These are phyloP conservation scores for Coffea canephora DNA, from an alignment of 257 asterid species.

Conservation along the genomic window DNA sequence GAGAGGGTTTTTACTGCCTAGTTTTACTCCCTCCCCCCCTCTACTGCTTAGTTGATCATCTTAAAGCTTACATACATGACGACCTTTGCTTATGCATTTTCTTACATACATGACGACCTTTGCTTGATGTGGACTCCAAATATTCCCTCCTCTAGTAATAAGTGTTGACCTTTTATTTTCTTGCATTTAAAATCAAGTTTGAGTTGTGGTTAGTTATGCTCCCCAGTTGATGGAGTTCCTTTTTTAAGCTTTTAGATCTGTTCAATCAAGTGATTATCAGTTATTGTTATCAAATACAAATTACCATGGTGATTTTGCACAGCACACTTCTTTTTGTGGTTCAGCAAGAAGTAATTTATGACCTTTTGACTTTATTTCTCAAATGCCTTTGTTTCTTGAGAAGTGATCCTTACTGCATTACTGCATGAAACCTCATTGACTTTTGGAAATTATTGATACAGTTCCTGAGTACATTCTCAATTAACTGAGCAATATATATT, in stretches of 20 bases:
- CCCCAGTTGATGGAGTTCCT: not conserved
- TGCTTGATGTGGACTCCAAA: too few species aligned
- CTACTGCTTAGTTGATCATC: not conserved
- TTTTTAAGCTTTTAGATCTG: not conserved
- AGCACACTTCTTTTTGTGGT: conserved; percentile 5
- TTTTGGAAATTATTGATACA: not conserved
- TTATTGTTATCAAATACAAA: not conserved
- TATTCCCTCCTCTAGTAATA: not conserved
- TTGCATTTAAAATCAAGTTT: not conserved
- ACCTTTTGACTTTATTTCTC: conserved; percentile 1
- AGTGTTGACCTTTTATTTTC: not conserved
- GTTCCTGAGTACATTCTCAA: conserved; percentile 10
- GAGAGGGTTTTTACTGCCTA: too few species aligned
- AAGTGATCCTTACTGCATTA: not conserved
- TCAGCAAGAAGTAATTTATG: not conserved
- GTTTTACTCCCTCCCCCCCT: too few species aligned
- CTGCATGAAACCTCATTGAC: not conserved
- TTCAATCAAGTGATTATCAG: not conserved
- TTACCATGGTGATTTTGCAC: not conserved
- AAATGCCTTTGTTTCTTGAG: not conserved
- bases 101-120: not conserved
- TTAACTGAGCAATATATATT: conserved; percentile 19
- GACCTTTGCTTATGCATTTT: not conserved
- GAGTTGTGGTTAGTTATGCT: not conserved
- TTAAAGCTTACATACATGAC: not conserved